A percentile compares a stretch with the other conserved stretches of the same genome.
Evolutionary conservation across 2,329 filamentous ascomycete genomes (phyloP).

Genomic region (Venturia pyrina): DNA sequence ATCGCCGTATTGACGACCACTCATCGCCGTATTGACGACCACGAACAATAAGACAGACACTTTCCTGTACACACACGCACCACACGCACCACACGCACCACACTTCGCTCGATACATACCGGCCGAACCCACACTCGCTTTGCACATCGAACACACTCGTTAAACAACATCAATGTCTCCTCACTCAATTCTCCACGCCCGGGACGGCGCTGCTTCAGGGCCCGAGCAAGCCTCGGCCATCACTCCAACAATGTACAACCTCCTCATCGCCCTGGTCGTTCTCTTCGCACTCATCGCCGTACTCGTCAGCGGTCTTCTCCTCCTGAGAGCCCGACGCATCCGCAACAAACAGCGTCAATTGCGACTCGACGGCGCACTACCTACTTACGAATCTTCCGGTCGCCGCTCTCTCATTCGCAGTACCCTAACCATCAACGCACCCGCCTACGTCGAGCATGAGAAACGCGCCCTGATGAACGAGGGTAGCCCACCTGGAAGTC

Average conservation of each 20-base stretch:
- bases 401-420: slow-evolving; percentile 42
- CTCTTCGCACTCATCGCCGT: slow-evolving; percentile 64
- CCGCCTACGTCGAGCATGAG: slow-evolving; percentile 66
- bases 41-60: not conserved
- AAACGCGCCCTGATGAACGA: slow-evolving; percentile 71
- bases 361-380: slow-evolving; percentile 57
- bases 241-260: slow-evolving; percentile 53
- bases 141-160: not conserved
- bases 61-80: not conserved
- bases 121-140: not conserved
- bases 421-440: slow-evolving; percentile 31
- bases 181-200: not conserved
- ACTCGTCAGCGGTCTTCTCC: slow-evolving; percentile 56
- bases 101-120: not conserved
- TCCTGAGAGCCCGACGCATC: slow-evolving; percentile 59
- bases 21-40: not conserved
- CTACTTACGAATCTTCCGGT: slow-evolving; percentile 31
- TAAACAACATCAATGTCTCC: not conserved
- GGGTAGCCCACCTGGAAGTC: slow-evolving; percentile 62
- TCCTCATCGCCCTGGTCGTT: slow-evolving; percentile 70
- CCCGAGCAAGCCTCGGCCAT: not conserved
- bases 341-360: slow-evolving; percentile 36
- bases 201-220: not conserved
- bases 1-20: slow-evolving; percentile 3
- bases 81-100: not conserved